Evolutionary conservation across 2,329 filamentous ascomycete species (phyloP).

Genomic region (Emmonsiellopsis sp.): DNA sequence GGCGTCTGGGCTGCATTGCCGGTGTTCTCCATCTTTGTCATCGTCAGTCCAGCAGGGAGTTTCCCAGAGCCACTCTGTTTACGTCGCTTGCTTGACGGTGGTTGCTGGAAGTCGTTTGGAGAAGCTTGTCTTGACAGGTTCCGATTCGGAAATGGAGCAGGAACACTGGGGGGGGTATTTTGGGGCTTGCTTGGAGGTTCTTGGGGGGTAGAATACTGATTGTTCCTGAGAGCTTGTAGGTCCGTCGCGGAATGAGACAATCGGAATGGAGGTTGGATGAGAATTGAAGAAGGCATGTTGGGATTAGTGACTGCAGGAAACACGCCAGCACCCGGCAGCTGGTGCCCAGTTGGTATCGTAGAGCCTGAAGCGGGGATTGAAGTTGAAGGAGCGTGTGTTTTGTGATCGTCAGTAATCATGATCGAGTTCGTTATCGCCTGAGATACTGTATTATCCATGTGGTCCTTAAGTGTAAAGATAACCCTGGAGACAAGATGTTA

Average conservation of each 20-base stretch:
- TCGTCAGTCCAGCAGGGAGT: slow-evolving; percentile 63
- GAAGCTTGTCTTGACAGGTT: slow-evolving; percentile 66
- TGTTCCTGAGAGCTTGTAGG: slow-evolving; percentile 49
- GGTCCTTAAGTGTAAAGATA: slow-evolving; percentile 89
- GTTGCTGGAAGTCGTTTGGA: slow-evolving; percentile 49
- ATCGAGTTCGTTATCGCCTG: slow-evolving; percentile 82
- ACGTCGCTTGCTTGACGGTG: slow-evolving; percentile 66
- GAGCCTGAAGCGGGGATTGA: slow-evolving; percentile 23
- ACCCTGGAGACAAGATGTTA: slow-evolving; percentile 41
- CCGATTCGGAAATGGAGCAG: slow-evolving; percentile 46
- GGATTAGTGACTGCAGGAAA: slow-evolving; percentile 28
- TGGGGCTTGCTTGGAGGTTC: slow-evolving; percentile 31
- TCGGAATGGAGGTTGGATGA: slow-evolving; percentile 38
- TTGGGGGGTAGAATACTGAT: slow-evolving; percentile 33
- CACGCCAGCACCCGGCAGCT: slow-evolving; percentile 34
- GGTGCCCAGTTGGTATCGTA: slow-evolving; percentile 27
- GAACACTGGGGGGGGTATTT: slow-evolving; percentile 24
- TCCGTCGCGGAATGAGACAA: slow-evolving; percentile 56
- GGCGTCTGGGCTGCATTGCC: slow-evolving; percentile 8
- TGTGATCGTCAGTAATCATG: slow-evolving; percentile 97
- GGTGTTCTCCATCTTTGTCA: slow-evolving; percentile 68
- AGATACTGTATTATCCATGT: slow-evolving; percentile 63
- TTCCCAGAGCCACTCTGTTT: slow-evolving; percentile 64
- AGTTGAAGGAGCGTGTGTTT: slow-evolving; percentile 56
- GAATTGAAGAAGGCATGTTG: slow-evolving; percentile 22